Percentiles rank a stretch among this genome's conserved stretches.
These are phyloP conservation scores for Pseudonectria buxi DNA, from an alignment of 2,329 filamentous ascomycete genomes.

Conservation along the genomic window DNA sequence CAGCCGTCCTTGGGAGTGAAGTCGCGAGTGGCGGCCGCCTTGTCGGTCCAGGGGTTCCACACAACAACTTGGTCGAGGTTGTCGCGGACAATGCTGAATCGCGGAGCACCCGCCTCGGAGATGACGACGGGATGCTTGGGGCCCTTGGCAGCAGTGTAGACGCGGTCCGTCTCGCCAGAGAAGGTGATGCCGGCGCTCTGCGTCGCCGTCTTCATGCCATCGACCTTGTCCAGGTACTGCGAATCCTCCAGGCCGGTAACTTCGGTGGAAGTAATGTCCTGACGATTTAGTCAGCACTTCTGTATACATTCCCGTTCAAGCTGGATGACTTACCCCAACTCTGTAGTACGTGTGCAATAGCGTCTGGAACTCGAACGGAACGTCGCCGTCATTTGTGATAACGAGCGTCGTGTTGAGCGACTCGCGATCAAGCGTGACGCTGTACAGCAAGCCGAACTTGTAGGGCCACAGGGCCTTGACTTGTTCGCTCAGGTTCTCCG, in stretches of 20 bases:
- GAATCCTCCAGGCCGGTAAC: slow-evolving; percentile 72
- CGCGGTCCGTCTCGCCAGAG: slow-evolving; percentile 74
- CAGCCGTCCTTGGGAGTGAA: slow-evolving; percentile 86
- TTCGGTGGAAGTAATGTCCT: slow-evolving; percentile 73
- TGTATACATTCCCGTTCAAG: neutral
- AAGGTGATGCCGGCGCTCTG: slow-evolving; percentile 61
- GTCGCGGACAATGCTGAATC: slow-evolving; percentile 72
- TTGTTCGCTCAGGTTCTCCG: slow-evolving; percentile 61
- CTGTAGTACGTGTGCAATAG: slow-evolving; percentile 87
- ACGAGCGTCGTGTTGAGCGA: slow-evolving; percentile 75
- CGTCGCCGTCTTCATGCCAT: slow-evolving; percentile 56
- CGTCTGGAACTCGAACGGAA: slow-evolving; percentile 84
- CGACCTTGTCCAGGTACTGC: slow-evolving; percentile 78
- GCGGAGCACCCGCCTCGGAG: slow-evolving; percentile 53
- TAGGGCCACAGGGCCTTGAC: slow-evolving; percentile 72
- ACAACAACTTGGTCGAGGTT: slow-evolving; percentile 84
- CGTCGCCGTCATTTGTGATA: slow-evolving; percentile 77
- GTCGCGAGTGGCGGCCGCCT: slow-evolving; percentile 74
- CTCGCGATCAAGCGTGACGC: slow-evolving; percentile 72
- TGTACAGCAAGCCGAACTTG: slow-evolving; percentile 87
- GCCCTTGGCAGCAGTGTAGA: slow-evolving; percentile 67
- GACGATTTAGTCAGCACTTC: neutral
- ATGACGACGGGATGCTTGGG: slow-evolving; percentile 54
- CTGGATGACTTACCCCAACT: slow-evolving; percentile 57
- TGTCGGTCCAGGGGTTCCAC: slow-evolving; percentile 95